Base-by-base conservation (phyloP, 192 early-diverging fungal genomes). In the Coemansia sp. region DNA sequence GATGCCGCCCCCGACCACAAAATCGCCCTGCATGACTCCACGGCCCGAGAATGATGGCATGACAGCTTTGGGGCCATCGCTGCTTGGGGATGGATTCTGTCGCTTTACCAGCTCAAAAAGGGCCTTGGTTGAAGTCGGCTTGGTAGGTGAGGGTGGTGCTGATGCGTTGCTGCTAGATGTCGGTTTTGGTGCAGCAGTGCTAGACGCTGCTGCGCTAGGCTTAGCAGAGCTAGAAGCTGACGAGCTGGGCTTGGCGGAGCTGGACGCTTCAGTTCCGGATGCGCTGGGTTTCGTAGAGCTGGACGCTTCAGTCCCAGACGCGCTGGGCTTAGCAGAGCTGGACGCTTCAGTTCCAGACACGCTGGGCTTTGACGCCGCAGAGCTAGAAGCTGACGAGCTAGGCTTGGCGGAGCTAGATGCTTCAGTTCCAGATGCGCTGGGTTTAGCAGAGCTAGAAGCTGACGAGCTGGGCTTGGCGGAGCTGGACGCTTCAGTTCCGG, bases 1-100 rank as follows among this genome's bases (percentile, higher is more conserved):
- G 12, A 65, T 46, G 0, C 69, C 69, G 7, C 69, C 62, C 4
- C 69, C 62, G 1, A 71, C 14, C 11, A 64, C 58, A 3, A 65
- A 30, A 32, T 62, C 55, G 3, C 58, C 69, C 25, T 52, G 58
- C 1, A 65, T 53, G 9, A 57, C 52, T 6, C 58, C 62, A 12
- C 23, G 22, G n/a, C 62, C 69, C 0, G 62, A 61, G 10, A 65
- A 12, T 6, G 56, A 18, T 6, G 62, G 68, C 19, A 67, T n/a
- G 14, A 67, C 14, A 3, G 21, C 58, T 30, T 5, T 4, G 21
- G 56, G 19, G 2, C 23, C 35, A 0, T 2, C 14, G 29, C 24
- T 65, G 54, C 42, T 23, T 21, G 14, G 14, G 12, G 47, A 22
- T 14, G 25, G 14, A 38, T 43, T 56, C 28, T 58, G 43, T n/a